Evolutionary conservation across 352 stramenopile genomes (phyloP).

Genomic region (Phytophthora agathidicida): DNA sequence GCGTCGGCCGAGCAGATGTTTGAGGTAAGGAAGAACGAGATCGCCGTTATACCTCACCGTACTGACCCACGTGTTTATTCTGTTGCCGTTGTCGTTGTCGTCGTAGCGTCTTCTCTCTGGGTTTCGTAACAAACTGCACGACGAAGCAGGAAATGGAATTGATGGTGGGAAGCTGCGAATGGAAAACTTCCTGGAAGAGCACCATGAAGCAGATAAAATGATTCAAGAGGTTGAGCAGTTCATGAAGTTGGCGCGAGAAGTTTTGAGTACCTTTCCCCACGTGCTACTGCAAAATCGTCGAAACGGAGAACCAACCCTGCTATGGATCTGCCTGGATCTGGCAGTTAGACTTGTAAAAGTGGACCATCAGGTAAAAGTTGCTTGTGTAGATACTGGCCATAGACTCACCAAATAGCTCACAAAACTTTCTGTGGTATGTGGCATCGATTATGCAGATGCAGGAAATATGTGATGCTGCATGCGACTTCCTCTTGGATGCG

Average conservation of each 20-base stretch:
- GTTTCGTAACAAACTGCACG: slow-evolving; percentile 54
- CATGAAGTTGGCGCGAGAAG: slow-evolving; percentile 44
- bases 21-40: slow-evolving; percentile 22
- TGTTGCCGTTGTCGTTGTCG: neutral
- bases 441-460: slow-evolving; percentile 39
- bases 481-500: slow-evolving; percentile 62
- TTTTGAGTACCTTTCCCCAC: slow-evolving; percentile 52
- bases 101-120: slow-evolving; percentile 40
- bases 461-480: slow-evolving; percentile 69
- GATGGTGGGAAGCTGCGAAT: slow-evolving; percentile 33
- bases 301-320: slow-evolving; percentile 36
- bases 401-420: neutral
- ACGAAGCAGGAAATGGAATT: slow-evolving; percentile 24
- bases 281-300: slow-evolving; percentile 30
- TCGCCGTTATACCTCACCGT: neutral
- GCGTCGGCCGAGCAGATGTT: slow-evolving; percentile 31
- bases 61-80: neutral
- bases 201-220: slow-evolving; percentile 44
- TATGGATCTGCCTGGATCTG: slow-evolving; percentile 52
- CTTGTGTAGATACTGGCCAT: neutral
- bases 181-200: slow-evolving; percentile 38
- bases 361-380: slow-evolving; percentile 55
- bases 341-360: slow-evolving; percentile 53
- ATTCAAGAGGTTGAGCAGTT: slow-evolving; percentile 60
- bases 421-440: neutral